Percentiles rank a stretch among this genome's conserved stretches.
Conservation (phyloP, 2,329 filamentous ascomycete genomes). For the Arthrobotrys megalospora region DNA sequence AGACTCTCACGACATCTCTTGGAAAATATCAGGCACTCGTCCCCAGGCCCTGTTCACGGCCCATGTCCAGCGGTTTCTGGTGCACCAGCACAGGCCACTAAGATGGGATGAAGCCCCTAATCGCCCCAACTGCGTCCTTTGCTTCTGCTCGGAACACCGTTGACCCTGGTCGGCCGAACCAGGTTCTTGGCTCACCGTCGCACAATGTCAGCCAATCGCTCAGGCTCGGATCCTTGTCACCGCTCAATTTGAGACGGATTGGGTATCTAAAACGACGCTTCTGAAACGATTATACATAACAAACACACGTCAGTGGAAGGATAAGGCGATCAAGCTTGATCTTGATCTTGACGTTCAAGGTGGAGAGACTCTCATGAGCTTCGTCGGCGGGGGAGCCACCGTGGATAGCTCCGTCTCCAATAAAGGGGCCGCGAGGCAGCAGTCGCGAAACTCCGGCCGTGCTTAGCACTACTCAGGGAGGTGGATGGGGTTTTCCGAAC, state of each 20-base stretch:
- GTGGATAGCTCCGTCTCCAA: slow-evolving; percentile 44
- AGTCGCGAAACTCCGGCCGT: slow-evolving; percentile 36
- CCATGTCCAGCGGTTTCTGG: slow-evolving; percentile 58
- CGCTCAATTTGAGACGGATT: slow-evolving; percentile 57
- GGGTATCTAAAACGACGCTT: slow-evolving; percentile 44
- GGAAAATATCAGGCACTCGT: slow-evolving; percentile 9
- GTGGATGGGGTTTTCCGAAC: slow-evolving; percentile 19
- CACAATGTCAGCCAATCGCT: slow-evolving; percentile 49
- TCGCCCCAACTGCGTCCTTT: slow-evolving; percentile 31
- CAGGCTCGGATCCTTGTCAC: slow-evolving; percentile 31
- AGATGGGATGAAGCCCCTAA: slow-evolving; percentile 52
- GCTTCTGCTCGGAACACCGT: slow-evolving; percentile 21
- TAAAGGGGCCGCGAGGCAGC: slow-evolving; percentile 40
- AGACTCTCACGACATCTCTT: background rate
- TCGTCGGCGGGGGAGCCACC: slow-evolving; percentile 1
- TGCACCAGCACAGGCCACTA: slow-evolving; percentile 53
- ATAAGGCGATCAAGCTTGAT: slow-evolving; percentile 40
- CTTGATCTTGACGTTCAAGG: slow-evolving; percentile 9
- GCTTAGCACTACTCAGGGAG: slow-evolving; percentile 1
- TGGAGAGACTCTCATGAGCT: slow-evolving; percentile 29
- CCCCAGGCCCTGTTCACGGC: slow-evolving; percentile 10
- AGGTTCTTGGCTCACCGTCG: slow-evolving; percentile 25
- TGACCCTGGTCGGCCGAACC: slow-evolving; percentile 22
- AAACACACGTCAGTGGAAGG: slow-evolving; percentile 44
- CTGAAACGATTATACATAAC: slow-evolving; percentile 40